Evolutionary conservation across 495 filamentous ascomycete species (phyloP).

Genomic region (Trichocladium uniseriatum): DNA sequence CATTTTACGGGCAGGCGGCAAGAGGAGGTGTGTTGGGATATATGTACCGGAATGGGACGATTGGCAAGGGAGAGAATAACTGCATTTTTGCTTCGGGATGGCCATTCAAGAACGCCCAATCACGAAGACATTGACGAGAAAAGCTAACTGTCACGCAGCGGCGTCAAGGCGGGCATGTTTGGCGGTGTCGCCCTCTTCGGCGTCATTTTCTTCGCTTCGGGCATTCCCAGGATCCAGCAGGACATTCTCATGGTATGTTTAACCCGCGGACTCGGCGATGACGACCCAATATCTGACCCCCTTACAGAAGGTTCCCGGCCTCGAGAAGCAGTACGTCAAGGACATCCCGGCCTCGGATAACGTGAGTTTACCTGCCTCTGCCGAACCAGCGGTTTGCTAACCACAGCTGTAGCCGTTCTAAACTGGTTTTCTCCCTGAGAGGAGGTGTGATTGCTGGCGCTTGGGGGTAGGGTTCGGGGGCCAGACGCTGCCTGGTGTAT

Average conservation of each 20-base stretch:
- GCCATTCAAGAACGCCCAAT: no score
- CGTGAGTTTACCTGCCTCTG: constrained; percentile 22
- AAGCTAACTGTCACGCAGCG: constrained; percentile 25
- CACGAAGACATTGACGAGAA: not conserved
- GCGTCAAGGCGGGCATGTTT: constrained; percentile 38
- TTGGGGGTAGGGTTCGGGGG: not conserved
- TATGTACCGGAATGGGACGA: no score
- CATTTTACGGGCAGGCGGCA: no score
- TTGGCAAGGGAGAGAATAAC: no score
- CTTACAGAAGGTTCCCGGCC: constrained; percentile 44
- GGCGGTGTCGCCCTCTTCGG: constrained; percentile 47
- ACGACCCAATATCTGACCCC: constrained; percentile 6
- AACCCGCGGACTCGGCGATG: not conserved
- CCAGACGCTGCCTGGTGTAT: not conserved
- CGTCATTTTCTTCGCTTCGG: constrained; percentile 51
- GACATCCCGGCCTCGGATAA: constrained; percentile 53
- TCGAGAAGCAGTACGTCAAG: constrained; percentile 39
- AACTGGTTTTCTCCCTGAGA: constrained; percentile 9
- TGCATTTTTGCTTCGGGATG: no score
- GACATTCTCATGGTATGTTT: constrained; percentile 45
- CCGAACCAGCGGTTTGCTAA: not conserved
- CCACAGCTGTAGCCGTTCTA: constrained; percentile 35
- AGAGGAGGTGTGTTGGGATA: no score
- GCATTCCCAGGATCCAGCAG: constrained; percentile 44
- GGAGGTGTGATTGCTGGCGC: not conserved